A percentile compares a stretch with the other conserved stretches of the same genome.
phyloP scores from a whole-genome alignment of 352 stramenopile species.

The Blastocystis hominis region DNA sequence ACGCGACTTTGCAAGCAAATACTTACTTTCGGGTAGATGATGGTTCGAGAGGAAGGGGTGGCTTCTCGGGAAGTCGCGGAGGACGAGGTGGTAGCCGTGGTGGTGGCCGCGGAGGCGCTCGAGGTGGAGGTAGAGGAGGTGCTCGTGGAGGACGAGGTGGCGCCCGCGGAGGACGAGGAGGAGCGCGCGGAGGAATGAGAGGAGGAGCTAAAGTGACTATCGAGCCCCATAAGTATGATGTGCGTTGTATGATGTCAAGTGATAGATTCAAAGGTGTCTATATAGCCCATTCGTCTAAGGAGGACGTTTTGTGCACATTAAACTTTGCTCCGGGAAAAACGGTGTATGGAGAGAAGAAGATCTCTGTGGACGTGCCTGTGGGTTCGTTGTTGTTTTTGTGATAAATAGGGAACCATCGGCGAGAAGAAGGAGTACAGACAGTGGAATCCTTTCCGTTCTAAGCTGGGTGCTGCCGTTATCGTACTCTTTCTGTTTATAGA shows the following conservation, averaged over 20 bases:
- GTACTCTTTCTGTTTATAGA: background rate
- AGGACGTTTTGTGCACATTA: constrained; percentile 93
- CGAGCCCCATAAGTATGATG: constrained; percentile 74
- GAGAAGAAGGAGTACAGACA: constrained; percentile 98
- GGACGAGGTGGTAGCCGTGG: constrained; percentile 60
- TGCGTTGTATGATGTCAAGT: background rate
- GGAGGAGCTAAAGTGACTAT: constrained; percentile 88
- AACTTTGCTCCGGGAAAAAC: constrained; percentile 93
- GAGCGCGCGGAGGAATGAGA: constrained; percentile 59
- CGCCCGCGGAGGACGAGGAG: constrained; percentile 62
- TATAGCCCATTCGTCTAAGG: constrained; percentile 87
- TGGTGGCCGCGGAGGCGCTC: constrained; percentile 46
- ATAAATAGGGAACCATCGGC: constrained; percentile 9
- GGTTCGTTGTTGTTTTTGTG: background rate
- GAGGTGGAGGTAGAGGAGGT: constrained; percentile 58
- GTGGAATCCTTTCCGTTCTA: constrained; percentile 99
- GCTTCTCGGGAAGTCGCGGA: constrained; percentile 36
- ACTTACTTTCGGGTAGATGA: background rate
- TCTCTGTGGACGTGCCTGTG: constrained; percentile 79
- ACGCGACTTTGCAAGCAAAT: background rate
- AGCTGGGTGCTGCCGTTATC: constrained; percentile 93
- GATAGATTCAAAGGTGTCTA: constrained; percentile 88
- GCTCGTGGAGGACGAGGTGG: constrained; percentile 55
- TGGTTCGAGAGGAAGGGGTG: constrained; percentile 58
- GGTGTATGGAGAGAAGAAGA: constrained; percentile 98